Percentiles rank a stretch among this genome's conserved stretches.
Conservation (phyloP, 257 asterid genomes). For the Capsicum baccatum region DNA sequence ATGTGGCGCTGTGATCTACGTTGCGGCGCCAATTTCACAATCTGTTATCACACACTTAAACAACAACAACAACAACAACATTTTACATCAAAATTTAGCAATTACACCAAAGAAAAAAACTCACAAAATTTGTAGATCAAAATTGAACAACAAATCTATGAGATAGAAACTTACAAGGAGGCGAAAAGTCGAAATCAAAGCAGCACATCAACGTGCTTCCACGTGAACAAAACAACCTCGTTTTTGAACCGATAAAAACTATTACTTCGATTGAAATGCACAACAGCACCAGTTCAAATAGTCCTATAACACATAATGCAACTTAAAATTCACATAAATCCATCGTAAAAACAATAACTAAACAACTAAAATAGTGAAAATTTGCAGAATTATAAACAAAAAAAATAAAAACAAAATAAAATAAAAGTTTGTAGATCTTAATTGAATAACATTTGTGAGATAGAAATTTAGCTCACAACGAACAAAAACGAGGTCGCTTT, state of each 20-base stretch:
- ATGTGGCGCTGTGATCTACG: constrained; percentile 99
- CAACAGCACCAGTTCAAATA: background rate
- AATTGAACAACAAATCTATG: background rate
- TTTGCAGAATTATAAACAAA: background rate
- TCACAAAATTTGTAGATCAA: background rate
- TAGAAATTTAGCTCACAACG: too few relatives aligned
- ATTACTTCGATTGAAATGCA: background rate
- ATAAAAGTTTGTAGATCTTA: too few relatives aligned
- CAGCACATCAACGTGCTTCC: constrained; percentile 16
- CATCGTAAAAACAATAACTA: background rate
- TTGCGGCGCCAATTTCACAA: constrained; percentile 98
- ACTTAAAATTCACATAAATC: background rate
- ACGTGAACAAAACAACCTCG: constrained; percentile 10
- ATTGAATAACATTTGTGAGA: too few relatives aligned
- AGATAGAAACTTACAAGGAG: constrained; percentile 6
- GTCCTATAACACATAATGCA: constrained; percentile 17
- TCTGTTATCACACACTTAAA: constrained; percentile 60
- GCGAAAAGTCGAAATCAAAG: background rate
- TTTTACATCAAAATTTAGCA: constrained; percentile 5
- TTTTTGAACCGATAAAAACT: background rate
- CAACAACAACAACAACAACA: background rate
- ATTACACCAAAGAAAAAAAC: background rate
- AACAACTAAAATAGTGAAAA: background rate
- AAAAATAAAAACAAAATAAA: too few relatives aligned
- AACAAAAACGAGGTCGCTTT: too few relatives aligned